Evolutionary conservation across 768 basidiomycete genomes (phyloP), one percentile per base, ranked within the genome.

Genomic region (Hysterangium stoloniferum): DNA sequence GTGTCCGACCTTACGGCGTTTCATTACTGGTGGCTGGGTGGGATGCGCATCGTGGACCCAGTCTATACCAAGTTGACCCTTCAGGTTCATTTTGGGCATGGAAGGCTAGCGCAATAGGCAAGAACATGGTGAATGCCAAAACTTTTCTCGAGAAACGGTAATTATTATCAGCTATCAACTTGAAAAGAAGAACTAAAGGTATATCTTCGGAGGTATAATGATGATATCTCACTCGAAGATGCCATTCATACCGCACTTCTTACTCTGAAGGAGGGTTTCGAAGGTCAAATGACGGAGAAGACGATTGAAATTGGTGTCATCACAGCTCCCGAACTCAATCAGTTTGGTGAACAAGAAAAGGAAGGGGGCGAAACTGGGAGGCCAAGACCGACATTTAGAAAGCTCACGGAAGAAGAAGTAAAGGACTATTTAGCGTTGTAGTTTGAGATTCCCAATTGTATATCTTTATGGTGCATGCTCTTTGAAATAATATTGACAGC

Each of bases 231-330:
- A 61, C 72, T 98, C 52, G 95, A 97, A 70, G 96, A 97, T 66
- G 96, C 95, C 29, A 98, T 98, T 57, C 96, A 99, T 68, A 99
- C 96, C 11, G 96, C 96, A 29, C 79, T 99, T 25, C 70, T 99
- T 57, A 99, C 96, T 31, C 74, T 98, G 57, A 98, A 99, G 70
- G 96, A 98, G 70, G 94, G 96, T 3, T 99, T 98, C 61, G 96
- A 99, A 68, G 96, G 96, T n/a, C 90, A 97, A 64, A 97, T 99
- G 95, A 97, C 95, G 25, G 96, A 97, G 71, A 94, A 96, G 74
- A 99, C 96, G 40, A 96, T 99, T 62, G 96, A 99, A 71, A 91
- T 99, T 45, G 96, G 96, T 29, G 83, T 99, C 34, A 80, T 98
- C 56, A 95, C 92, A 44, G 86, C 94, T 13, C 90, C 92, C 6